Percentiles rank a stretch among this genome's conserved stretches.
These are phyloP conservation scores for Fusarium sp. DNA, from an alignment of 2,329 filamentous ascomycete species.

Conservation along the genomic window DNA sequence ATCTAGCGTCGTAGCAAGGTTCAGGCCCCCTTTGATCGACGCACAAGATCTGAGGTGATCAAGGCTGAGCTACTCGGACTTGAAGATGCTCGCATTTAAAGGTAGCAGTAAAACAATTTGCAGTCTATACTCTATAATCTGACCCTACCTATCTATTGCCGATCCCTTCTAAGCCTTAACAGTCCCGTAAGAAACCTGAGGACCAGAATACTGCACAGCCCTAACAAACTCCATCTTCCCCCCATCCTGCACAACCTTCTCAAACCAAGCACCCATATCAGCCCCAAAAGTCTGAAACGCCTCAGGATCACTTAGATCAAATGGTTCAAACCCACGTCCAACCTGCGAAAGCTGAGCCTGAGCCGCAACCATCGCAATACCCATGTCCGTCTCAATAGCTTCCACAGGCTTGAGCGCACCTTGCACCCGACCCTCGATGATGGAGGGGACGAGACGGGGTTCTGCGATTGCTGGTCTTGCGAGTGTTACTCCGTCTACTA, in stretches of 20 bases:
- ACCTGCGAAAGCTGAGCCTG: slow-evolving; percentile 38
- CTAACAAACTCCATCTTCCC: slow-evolving; percentile 45
- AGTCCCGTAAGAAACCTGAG: slow-evolving; percentile 30
- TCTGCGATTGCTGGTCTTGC: slow-evolving; percentile 53
- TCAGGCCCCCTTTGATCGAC: neutral
- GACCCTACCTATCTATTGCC: neutral
- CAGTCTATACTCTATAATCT: neutral
- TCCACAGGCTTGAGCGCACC: slow-evolving; percentile 32
- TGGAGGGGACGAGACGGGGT: slow-evolving; percentile 46
- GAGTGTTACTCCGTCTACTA: slow-evolving; percentile 70
- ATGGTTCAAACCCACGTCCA: slow-evolving; percentile 41
- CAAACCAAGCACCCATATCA: slow-evolving; percentile 41
- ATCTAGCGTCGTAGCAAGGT: neutral
- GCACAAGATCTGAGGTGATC: neutral
- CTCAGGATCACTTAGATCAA: slow-evolving; percentile 40
- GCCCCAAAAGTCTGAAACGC: slow-evolving; percentile 34
- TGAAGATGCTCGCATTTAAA: neutral
- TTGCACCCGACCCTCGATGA: slow-evolving; percentile 41
- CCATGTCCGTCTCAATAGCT: slow-evolving; percentile 28
- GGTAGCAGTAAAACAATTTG: neutral
- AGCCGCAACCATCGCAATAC: slow-evolving; percentile 12
- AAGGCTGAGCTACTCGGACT: neutral
- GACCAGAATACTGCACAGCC: slow-evolving; percentile 39
- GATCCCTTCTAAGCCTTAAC: slow-evolving; percentile 3
- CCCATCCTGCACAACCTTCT: slow-evolving; percentile 42